Percentiles rank a stretch among this genome's conserved stretches.
Conservation (phyloP, 306 rosid genomes). For the Inga leiocalycina region DNA sequence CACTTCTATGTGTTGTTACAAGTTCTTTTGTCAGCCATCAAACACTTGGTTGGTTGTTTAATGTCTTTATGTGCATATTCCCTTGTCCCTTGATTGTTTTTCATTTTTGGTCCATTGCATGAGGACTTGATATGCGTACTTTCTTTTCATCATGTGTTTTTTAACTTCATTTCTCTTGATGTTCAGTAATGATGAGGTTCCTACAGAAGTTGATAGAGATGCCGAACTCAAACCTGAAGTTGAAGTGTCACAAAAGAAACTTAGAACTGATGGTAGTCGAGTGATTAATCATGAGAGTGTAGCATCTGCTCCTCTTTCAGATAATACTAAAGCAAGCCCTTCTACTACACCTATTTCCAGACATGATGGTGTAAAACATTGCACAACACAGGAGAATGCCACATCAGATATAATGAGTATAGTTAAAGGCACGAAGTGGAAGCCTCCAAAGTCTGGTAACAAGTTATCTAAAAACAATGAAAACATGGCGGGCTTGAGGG, state of each 20-base stretch:
- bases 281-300: slow-evolving; percentile 36
- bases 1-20: slow-evolving; percentile 3
- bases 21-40: background rate
- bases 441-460: slow-evolving; percentile 48
- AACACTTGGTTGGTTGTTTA: slow-evolving; percentile 7
- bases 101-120: slow-evolving; percentile 29
- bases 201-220: slow-evolving; percentile 47
- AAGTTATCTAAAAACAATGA: slow-evolving; percentile 55
- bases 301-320: slow-evolving; percentile 36
- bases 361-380: slow-evolving; percentile 37
- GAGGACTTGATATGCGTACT: slow-evolving; percentile 27
- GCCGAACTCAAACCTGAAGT: slow-evolving; percentile 44
- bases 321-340: slow-evolving; percentile 40
- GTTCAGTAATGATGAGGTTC: slow-evolving; percentile 53
- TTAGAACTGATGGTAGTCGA: slow-evolving; percentile 49
- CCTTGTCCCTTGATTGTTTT: background rate
- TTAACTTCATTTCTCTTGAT: slow-evolving; percentile 36
- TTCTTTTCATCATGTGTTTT: background rate
- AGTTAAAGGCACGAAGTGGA: slow-evolving; percentile 63
- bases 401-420: slow-evolving; percentile 69
- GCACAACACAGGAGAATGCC: slow-evolving; percentile 40
- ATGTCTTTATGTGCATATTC: background rate
- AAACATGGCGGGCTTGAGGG: slow-evolving; percentile 75
- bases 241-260: slow-evolving; percentile 52
- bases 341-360: slow-evolving; percentile 35